Evolutionary conservation across 2,329 filamentous ascomycete genomes (phyloP), one percentile per base, ranked within the genome.

Genomic region (Fusarium anguioides): DNA sequence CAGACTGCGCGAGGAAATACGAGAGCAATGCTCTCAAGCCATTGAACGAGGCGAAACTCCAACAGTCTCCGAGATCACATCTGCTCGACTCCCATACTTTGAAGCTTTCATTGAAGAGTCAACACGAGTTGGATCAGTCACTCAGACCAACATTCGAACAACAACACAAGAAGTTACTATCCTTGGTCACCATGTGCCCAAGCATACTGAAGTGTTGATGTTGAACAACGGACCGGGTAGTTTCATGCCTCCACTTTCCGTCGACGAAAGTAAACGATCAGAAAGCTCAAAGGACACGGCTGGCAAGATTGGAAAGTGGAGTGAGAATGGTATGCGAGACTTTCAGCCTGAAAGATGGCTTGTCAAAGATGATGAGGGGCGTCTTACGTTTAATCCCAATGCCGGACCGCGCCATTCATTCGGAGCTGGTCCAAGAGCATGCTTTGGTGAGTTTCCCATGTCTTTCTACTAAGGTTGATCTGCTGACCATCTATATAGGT

Each of bases 381-480:
- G 18, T 8, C 39, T 50, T 15, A 29, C 35, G 2, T 50, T 50
- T 6, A 37, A 50, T 41, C 47, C 47, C 1, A 21, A 20, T 23
- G 47, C 47, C 14, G 47, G 47, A 6, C 47, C 47, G 3, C 15
- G 47, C 11, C 35, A 50, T 29, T 50, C 47, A 23, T 50, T 50
- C 11, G 47, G 47, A 2, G 47, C 47, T 7, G 47, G 47, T 1
- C 47, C 47, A 0, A 40, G 47, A 2, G 47, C 47, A 1, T 50
- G 47, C 11, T 50, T 50, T 4, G 47, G 47, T 50, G 29, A 41
- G 47, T 50, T 21, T 0, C 0, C 4, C 21, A 27, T 27, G 2
- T 4, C 12, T 1, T 18, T 4, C 1, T 3, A 3, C 17, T 21
- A 4, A 27, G 4, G 8, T 5, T 2, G 0, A 17, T 2, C 6